A percentile compares a stretch with the other conserved stretches of the same genome.
phyloP scores from a whole-genome alignment of 176 grass and related monocot species.

The Oryza coarctata region DNA sequence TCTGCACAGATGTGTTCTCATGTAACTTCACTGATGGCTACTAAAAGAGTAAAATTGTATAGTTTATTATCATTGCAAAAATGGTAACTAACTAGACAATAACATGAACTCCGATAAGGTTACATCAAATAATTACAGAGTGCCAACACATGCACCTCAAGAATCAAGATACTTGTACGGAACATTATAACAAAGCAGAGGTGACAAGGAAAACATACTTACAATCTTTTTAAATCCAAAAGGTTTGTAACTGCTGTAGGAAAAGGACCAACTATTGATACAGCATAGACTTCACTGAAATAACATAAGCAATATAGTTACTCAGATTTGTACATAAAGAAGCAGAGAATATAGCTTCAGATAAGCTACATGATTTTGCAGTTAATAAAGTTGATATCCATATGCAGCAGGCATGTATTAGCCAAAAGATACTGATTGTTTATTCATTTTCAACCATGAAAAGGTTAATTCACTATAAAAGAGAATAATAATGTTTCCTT shows the following conservation, averaged over 20 bases:
- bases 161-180: background rate
- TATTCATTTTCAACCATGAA: background rate
- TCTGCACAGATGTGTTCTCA: background rate
- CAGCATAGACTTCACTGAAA: conserved; percentile 98
- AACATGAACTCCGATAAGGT: background rate
- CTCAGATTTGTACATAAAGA: background rate
- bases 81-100: background rate
- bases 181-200: background rate
- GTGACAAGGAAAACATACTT: conserved; percentile 42
- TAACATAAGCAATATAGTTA: conserved; percentile 22
- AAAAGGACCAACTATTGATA: conserved; percentile 94
- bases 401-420: background rate
- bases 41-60: conserved; percentile 1
- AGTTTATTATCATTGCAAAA: background rate
- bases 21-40: background rate
- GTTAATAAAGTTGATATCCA: conserved; percentile 9
- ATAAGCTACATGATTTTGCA: conserved; percentile 14
- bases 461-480: background rate
- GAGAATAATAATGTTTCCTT: background rate
- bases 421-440: conserved; percentile 2
- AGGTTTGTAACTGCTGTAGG: conserved; percentile 97
- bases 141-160: conserved; percentile 2
- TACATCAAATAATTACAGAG: background rate
- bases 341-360: conserved; percentile 16
- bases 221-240: conserved; percentile 91